Evolutionary conservation across 306 rosid genomes (phyloP), one percentile per base, ranked within the genome.

Genomic region (Vigna hirtella): DNA sequence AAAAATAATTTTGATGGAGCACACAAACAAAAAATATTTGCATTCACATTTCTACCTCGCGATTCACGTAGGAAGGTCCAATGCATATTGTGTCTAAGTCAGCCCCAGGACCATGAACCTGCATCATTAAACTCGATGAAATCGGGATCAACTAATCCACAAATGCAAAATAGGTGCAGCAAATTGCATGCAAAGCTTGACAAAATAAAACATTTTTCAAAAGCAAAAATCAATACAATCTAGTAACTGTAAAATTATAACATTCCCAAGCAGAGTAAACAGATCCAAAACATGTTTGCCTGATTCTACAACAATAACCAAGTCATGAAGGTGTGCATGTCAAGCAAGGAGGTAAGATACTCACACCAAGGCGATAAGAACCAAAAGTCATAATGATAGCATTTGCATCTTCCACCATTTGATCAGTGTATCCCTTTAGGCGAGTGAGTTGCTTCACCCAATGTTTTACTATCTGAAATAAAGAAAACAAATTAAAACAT

Each of bases 341-440:
- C 50, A 70, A 6, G 8, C 6, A 57, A 22, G 11, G 45, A 12
- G n/a, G 18, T 71, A 68, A 57, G 0, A 36, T 74, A 86, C 94
- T 89, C 66, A 94, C 98, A 48, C 98, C 98, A 45, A 94, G 92
- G 13, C 97, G 87, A 73, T 85, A 92, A 70, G 86, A 65, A 72
- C 89, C 90, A 81, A 75, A 78, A 52, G 86, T 82, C 22, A 83
- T 18, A 12, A 94, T 90, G 45, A 85, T 76, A 56, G 97, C 97
- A 89, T 94, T 94, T 62, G 97, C 97, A 17, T 90, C 93, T 87
- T 92, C 92, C 78, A 89, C 97, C 98, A 92, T 94, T 84, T 89
- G 98, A 83, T 90, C 98, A 2, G 93, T 87, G 85, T 94, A 94
- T 80, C 98, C 97, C 70, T 90, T 88, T 47, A 76, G 55, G 70